These are phyloP conservation scores for Cordyceps cateniannulata DNA, from an alignment of 2,329 filamentous ascomycete genomes.

Conservation along the genomic window DNA sequence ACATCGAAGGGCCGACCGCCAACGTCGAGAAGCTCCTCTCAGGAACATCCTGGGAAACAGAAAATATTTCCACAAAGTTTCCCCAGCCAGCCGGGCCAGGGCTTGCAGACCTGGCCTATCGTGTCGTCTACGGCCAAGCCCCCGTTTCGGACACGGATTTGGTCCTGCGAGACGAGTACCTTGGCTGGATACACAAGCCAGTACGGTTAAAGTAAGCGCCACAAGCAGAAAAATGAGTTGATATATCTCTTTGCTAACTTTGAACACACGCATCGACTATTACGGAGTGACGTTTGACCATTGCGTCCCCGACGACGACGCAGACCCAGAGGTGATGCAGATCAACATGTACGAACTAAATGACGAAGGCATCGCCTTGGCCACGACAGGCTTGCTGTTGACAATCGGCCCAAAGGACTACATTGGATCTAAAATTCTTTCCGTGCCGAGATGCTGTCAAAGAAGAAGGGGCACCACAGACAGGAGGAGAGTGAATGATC, in stretches of 20 bases:
- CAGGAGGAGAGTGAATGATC: too few relatives aligned
- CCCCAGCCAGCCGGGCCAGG: constrained; percentile 14
- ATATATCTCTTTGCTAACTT: neutral
- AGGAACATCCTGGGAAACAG: constrained; percentile 11
- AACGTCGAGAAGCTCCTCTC: constrained; percentile 17
- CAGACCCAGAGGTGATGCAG: constrained; percentile 33
- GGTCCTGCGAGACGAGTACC: constrained; percentile 18
- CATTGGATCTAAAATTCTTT: constrained; percentile 32
- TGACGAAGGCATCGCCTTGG: constrained; percentile 23
- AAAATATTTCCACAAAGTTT: neutral
- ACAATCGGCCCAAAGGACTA: constrained; percentile 30
- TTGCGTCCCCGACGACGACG: constrained; percentile 27
- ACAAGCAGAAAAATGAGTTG: neutral
- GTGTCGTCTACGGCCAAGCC: constrained; percentile 13
- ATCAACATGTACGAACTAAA: constrained; percentile 38
- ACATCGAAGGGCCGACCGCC: constrained; percentile 18
- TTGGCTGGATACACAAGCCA: constrained; percentile 12
- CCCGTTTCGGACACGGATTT: constrained; percentile 7
- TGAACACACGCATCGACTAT: constrained; percentile 20
- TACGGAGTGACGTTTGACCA: constrained; percentile 37
- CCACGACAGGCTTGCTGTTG: constrained; percentile 29
- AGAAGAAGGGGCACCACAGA: neutral
- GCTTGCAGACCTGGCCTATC: constrained; percentile 15
- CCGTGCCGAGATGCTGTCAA: constrained; percentile 21
- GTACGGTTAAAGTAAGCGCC: neutral